Conservation (phyloP, 2,329 filamentous ascomycete genomes). For the Ophiobolus disseminans region DNA sequence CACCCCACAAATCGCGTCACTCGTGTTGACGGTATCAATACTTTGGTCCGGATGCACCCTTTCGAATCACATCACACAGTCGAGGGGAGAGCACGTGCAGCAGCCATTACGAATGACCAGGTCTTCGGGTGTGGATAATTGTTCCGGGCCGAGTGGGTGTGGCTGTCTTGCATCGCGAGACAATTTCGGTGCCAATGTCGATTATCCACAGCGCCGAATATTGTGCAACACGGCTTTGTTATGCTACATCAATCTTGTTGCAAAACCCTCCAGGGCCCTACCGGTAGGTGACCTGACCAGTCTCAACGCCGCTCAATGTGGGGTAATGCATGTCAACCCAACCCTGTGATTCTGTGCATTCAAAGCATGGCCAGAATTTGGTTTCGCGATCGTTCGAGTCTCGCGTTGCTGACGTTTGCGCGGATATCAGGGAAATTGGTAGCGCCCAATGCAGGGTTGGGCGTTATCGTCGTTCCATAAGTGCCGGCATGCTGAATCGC, state of each 20-base stretch:
- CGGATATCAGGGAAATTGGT: constrained; percentile 9
- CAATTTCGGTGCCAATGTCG: not conserved
- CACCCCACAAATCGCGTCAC: no score
- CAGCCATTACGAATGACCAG: not conserved
- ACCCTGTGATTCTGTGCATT: not conserved
- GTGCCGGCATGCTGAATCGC: constrained; percentile 13
- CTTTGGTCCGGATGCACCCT: not conserved
- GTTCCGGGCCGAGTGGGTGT: not conserved
- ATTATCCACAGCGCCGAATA: no score
- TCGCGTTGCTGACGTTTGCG: not conserved
- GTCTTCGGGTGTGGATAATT: not conserved
- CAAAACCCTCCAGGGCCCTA: no score
- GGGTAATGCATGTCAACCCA: not conserved
- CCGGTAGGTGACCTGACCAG: no score
- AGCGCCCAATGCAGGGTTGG: constrained; percentile 5
- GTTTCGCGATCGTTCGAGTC: not conserved
- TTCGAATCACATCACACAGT: not conserved
- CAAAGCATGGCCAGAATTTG: not conserved
- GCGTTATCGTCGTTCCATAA: constrained; percentile 8
- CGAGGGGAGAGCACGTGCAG: not conserved
- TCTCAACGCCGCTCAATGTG: not conserved
- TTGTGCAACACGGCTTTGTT: no score
- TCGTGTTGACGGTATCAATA: no score
- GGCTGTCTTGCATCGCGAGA: not conserved
- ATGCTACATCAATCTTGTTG: no score